A percentile compares a stretch with the other conserved stretches of the same genome.
phyloP scores from a whole-genome alignment of 176 grass and related monocot species.

The Ampelocalamus luodianensis region DNA sequence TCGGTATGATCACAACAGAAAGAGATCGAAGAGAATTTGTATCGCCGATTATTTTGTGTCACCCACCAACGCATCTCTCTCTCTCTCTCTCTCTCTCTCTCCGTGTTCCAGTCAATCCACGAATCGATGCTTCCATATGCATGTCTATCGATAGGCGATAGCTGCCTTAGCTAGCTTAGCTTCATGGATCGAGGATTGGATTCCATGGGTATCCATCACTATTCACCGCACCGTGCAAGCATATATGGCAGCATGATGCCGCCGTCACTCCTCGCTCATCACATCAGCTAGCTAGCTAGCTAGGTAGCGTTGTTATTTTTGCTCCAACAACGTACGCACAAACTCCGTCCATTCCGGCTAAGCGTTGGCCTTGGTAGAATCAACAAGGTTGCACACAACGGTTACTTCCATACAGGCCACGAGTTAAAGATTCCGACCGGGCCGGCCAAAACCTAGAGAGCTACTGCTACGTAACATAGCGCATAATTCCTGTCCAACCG shows the following conservation, averaged over 20 bases:
- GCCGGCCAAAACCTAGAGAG: neutral
- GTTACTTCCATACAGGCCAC: neutral
- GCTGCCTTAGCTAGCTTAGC: neutral
- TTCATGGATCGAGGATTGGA: conserved; percentile 52
- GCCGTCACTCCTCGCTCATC: neutral
- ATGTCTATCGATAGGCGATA: neutral
- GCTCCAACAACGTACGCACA: neutral
- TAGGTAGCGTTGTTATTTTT: neutral
- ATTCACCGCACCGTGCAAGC: neutral
- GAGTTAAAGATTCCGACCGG: neutral
- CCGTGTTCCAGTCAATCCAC: neutral
- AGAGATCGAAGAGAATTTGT: neutral
- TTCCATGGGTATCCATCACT: conserved; percentile 41
- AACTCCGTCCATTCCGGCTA: neutral
- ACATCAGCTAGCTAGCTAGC: neutral
- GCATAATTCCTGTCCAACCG: no score
- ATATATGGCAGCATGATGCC: neutral
- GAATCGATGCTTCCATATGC: conserved; percentile 42
- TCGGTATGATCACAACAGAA: neutral
- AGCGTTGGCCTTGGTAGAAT: neutral
- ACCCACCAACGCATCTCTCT: conserved; percentile 18
- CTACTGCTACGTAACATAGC: neutral
- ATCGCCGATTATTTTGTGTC: conserved; percentile 22
- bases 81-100: neutral
- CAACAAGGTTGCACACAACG: neutral